Evolutionary conservation across 2,329 filamentous ascomycete species (phyloP).

Genomic region (Chalara sp.): DNA sequence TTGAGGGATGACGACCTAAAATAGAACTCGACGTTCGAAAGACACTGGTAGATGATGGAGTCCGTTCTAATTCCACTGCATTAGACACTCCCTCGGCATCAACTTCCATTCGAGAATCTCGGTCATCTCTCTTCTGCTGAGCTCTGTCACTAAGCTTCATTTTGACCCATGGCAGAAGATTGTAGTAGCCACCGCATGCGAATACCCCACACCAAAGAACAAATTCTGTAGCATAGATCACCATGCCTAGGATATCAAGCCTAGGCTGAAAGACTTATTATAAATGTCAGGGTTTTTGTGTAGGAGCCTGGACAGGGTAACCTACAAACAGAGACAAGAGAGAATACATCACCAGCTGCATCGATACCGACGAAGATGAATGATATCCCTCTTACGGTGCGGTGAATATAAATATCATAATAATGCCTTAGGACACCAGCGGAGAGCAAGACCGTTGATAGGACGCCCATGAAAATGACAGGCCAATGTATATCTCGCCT

Average conservation of each 20-base stretch:
- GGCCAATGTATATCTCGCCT: conserved; percentile 50
- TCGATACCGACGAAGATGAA: conserved; percentile 68
- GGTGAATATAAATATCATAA: conserved; percentile 59
- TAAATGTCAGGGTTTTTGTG: not conserved
- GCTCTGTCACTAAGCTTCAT: conserved; percentile 25
- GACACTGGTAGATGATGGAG: conserved; percentile 31
- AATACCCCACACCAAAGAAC: conserved; percentile 62
- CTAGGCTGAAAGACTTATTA: conserved; percentile 45
- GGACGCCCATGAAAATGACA: conserved; percentile 56
- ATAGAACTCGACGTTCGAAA: too few species aligned
- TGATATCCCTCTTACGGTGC: conserved; percentile 63
- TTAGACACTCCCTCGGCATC: conserved; percentile 11
- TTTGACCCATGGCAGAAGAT: conserved; percentile 51
- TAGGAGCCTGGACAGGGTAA: conserved; percentile 1
- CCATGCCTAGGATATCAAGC: conserved; percentile 54
- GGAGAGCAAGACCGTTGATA: conserved; percentile 56
- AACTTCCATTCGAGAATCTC: not conserved
- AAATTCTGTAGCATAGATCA: conserved; percentile 62
- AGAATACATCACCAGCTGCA: conserved; percentile 61
- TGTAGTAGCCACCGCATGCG: conserved; percentile 58
- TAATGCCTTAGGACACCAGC: conserved; percentile 63
- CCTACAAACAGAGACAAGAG: conserved; percentile 50
- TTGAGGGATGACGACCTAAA: too few species aligned
- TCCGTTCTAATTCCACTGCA: conserved; percentile 35
- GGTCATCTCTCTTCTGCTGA: conserved; percentile 6